A percentile compares a stretch with the other conserved stretches of the same genome.
Conservation (phyloP, 306 rosid species). For the Betula pendula region DNA sequence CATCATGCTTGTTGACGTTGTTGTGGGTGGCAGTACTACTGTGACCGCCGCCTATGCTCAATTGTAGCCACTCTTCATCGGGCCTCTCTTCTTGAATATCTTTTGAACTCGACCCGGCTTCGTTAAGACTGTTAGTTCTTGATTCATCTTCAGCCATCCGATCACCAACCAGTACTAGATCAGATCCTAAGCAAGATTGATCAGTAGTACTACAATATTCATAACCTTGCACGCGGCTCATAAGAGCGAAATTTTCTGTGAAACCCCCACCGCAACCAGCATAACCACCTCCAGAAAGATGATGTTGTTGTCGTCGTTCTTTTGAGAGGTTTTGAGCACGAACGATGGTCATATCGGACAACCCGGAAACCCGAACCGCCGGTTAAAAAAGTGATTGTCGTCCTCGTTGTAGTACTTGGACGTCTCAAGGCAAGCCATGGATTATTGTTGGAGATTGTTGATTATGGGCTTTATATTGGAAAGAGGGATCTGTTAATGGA, state of each 20-base stretch:
- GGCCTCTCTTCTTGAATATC: slow-evolving; percentile 18
- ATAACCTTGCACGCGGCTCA: slow-evolving; percentile 48
- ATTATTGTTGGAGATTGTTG: slow-evolving; percentile 22
- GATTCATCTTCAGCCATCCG: slow-evolving; percentile 80
- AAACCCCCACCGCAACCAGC: slow-evolving; percentile 29
- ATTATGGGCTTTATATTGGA: slow-evolving; percentile 26
- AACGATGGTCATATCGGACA: slow-evolving; percentile 71
- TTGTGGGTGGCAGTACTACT: neutral
- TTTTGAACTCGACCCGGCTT: slow-evolving; percentile 42
- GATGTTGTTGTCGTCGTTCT: slow-evolving; percentile 29
- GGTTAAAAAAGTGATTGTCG: neutral
- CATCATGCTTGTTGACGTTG: slow-evolving; percentile 9
- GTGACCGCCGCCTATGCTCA: slow-evolving; percentile 55
- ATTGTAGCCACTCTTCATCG: slow-evolving; percentile 71
- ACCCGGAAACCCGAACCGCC: slow-evolving; percentile 19
- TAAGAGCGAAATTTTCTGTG: slow-evolving; percentile 35
- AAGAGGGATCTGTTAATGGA: slow-evolving; percentile 28
- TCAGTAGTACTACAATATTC: slow-evolving; percentile 18
- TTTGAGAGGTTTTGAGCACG: slow-evolving; percentile 54
- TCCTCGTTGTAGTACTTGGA: neutral
- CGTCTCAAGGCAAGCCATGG: slow-evolving; percentile 56
- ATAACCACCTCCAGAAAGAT: slow-evolving; percentile 31
- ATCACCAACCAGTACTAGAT: slow-evolving; percentile 30
- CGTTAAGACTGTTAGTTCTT: slow-evolving; percentile 42
- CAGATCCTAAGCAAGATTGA: slow-evolving; percentile 56